Evolutionary conservation across 2,329 filamentous ascomycete species (phyloP).

Genomic region (Neocucurbitaria cava): DNA sequence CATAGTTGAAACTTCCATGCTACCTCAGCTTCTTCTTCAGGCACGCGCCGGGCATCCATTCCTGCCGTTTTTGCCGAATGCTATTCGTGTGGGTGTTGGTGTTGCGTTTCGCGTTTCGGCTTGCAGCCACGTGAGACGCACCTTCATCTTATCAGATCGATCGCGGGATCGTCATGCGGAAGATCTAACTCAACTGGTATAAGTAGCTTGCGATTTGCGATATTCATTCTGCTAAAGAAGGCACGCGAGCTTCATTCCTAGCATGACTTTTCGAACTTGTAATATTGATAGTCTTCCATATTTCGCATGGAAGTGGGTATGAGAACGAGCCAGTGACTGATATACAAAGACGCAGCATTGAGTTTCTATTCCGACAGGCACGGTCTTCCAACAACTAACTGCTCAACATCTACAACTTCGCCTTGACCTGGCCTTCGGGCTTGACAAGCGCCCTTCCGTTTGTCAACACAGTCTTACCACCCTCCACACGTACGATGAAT

Average conservation of each 20-base stretch:
- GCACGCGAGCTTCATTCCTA: neutral
- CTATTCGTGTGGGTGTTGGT: slow-evolving; percentile 6
- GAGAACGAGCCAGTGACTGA: neutral
- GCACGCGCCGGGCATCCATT: slow-evolving; percentile 11
- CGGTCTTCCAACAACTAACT: neutral
- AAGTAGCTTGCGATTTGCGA: neutral
- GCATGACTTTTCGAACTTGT: neutral
- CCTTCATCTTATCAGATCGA: slow-evolving; percentile 40
- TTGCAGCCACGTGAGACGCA: slow-evolving; percentile 5
- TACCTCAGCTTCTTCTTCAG: slow-evolving; percentile 17
- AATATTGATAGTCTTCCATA: neutral
- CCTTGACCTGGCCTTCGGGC: slow-evolving; percentile 57
- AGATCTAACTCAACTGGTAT: slow-evolving; percentile 24
- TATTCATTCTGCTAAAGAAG: neutral
- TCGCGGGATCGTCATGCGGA: slow-evolving; percentile 10
- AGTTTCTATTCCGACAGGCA: neutral
- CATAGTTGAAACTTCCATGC: slow-evolving; percentile 28
- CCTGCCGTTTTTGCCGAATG: slow-evolving; percentile 25
- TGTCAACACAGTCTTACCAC: slow-evolving; percentile 83
- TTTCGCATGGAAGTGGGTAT: neutral
- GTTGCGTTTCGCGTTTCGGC: slow-evolving; percentile 17
- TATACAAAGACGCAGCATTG: neutral
- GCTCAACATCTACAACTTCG: slow-evolving; percentile 42
- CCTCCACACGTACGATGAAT: slow-evolving; percentile 78
- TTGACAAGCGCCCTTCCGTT: slow-evolving; percentile 85